Evolutionary conservation across 2,329 filamentous ascomycete genomes (phyloP).

Genomic region (Colletotrichum lini): DNA sequence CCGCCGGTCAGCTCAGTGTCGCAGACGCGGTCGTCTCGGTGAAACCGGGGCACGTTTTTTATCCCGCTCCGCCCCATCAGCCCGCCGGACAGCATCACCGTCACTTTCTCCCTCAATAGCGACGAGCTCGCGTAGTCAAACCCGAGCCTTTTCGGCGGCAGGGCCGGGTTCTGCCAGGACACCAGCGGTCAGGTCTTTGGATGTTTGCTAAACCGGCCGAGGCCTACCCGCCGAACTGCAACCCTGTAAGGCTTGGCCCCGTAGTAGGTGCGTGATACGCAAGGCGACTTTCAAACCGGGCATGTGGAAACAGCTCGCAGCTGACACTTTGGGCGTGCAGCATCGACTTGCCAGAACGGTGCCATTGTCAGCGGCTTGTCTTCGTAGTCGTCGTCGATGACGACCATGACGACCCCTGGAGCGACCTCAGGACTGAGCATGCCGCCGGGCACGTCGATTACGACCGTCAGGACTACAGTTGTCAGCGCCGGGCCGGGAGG

Average conservation of each 20-base stretch:
- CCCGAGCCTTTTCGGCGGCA: slow-evolving; percentile 29
- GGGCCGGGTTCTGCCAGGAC: slow-evolving; percentile 40
- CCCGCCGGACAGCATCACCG: slow-evolving; percentile 22
- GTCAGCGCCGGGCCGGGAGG: slow-evolving; percentile 27
- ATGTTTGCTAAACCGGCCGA: slow-evolving; percentile 35
- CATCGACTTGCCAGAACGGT: slow-evolving; percentile 12
- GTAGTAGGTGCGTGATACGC: slow-evolving; percentile 21
- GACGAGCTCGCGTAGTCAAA: slow-evolving; percentile 33
- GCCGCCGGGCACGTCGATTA: background rate
- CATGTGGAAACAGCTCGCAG: background rate
- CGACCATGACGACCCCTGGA: too few species aligned
- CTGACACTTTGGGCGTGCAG: background rate
- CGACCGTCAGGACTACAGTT: slow-evolving; percentile 1
- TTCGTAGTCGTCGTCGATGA: too few species aligned
- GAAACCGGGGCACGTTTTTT: slow-evolving; percentile 28
- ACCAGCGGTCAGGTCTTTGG: slow-evolving; percentile 14
- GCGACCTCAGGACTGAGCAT: background rate
- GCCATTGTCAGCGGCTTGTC: background rate
- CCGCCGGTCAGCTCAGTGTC: slow-evolving; percentile 26
- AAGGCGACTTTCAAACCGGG: background rate
- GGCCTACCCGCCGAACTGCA: slow-evolving; percentile 31
- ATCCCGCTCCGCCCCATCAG: slow-evolving; percentile 27
- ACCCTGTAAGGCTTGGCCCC: slow-evolving; percentile 8
- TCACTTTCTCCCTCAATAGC: slow-evolving; percentile 28
- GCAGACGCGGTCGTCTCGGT: slow-evolving; percentile 10